Conservation (phyloP, 331 rosid genomes). For the Malus hybrid region DNA sequence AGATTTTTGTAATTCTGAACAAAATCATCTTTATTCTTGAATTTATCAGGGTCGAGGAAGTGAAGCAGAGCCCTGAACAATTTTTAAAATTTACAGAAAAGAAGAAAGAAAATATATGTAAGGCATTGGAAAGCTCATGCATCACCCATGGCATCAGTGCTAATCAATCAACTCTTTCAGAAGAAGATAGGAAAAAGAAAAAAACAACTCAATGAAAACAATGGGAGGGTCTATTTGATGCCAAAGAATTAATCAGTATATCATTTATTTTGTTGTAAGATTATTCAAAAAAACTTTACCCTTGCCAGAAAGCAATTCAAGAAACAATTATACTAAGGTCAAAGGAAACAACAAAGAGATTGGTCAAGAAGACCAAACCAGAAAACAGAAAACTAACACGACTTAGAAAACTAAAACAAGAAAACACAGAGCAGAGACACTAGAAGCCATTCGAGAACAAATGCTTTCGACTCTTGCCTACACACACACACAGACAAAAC, state of each 20-base stretch:
- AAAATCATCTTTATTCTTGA: constrained; percentile 90
- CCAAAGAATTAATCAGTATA: not conserved
- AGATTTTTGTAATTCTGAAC: constrained; percentile 94
- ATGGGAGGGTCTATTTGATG: not conserved
- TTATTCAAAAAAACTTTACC: no score
- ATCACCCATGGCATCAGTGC: not conserved
- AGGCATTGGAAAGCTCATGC: not conserved
- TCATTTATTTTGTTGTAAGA: not conserved
- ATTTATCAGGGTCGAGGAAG: constrained; percentile 84
- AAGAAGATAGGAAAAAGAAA: not conserved
- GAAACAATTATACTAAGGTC: not conserved
- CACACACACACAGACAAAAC: not conserved
- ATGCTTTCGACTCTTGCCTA: not conserved
- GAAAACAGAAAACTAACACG: not conserved
- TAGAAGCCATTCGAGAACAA: not conserved
- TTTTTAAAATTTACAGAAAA: not conserved
- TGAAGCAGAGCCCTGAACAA: constrained; percentile 87
- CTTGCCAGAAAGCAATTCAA: not conserved
- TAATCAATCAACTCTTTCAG: not conserved
- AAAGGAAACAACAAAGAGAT: not conserved
- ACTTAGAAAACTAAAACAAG: not conserved
- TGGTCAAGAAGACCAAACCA: not conserved
- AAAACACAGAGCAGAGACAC: not conserved
- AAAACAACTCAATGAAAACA: not conserved
- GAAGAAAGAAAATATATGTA: not conserved